Conservation (phyloP, 75 land plant genomes). For the Selaginella tamariscina region DNA sequence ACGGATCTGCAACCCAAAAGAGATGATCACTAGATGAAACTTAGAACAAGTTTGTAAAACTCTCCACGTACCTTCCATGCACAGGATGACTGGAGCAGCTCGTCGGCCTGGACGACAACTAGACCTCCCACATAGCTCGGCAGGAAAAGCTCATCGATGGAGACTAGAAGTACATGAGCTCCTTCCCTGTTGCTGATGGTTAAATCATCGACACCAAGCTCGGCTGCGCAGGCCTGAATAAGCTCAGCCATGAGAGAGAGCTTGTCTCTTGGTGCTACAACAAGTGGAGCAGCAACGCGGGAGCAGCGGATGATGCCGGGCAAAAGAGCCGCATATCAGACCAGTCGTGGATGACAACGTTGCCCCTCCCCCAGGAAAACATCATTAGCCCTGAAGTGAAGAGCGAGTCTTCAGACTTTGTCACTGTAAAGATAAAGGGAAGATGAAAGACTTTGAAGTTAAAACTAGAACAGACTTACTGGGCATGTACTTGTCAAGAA, state of each 20-base stretch:
- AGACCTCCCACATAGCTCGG: not conserved
- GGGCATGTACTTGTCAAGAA: not conserved
- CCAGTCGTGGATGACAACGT: constrained; percentile 1
- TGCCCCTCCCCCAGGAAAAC: not conserved
- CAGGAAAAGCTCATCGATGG: not conserved
- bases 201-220: not conserved
- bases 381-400: not conserved
- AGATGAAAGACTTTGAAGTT: not conserved
- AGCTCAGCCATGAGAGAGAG: not conserved
- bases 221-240: not conserved
- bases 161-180: not conserved
- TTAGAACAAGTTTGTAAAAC: no score
- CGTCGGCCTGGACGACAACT: not conserved
- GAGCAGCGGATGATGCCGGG: not conserved
- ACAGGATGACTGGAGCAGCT: not conserved
- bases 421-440: not conserved
- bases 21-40: no score
- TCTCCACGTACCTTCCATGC: not conserved
- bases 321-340: not conserved
- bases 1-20: not conserved
- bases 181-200: not conserved
- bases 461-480: not conserved
- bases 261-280: not conserved
- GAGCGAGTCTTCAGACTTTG: not conserved
- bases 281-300: not conserved